Evolutionary conservation across 2,329 filamentous ascomycete genomes (phyloP), one percentile per base, ranked within the genome.

Genomic region (Alternaria rosae): DNA sequence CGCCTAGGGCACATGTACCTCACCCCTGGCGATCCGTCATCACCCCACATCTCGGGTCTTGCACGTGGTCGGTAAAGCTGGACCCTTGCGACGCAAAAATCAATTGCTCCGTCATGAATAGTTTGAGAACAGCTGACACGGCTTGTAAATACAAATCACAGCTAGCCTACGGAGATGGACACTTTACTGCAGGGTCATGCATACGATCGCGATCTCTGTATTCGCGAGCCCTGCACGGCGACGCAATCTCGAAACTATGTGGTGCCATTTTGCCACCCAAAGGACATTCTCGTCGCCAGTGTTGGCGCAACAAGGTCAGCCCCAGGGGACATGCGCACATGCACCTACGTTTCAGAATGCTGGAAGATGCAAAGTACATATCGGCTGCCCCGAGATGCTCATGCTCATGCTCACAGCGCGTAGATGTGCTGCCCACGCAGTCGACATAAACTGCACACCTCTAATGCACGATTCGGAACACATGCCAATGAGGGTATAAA

Each of bases 91-190:
- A 38, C 42, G 58, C 60, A 64, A 54, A 51, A 59, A 59, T 62
- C 64, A 52, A 52, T 50, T 51, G 61, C 60, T 59, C 47, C 41
- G 54, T 68, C 65, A 67, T 61, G 35, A 53, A 63, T 52, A 32
- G 20, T 53, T 17, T 15, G 25, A 26, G 11, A 35, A 54, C 23
- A 52, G 30, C 32, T 54, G 30, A 59, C 51, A 48, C 23, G 48
- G 17, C 12, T 35, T 51, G 21, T 25, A 12, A 57, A 55, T n/a
- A 44, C 54, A 58, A 53, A 50, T 60, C n/a, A 48, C 57, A 26
- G 25, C 52, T 54, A 54, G 15, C 28, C 17, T 21, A 32, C 52
- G 26, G 48, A 48, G 35, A 26, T 38, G 23, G 41, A 43, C 38
- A 38, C 21, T 26, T 32, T 43, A 17, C 43, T 47, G 17, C 30